phyloP scores from a whole-genome alignment of 257 asterid species.

The Paraleonurus japonicus region DNA sequence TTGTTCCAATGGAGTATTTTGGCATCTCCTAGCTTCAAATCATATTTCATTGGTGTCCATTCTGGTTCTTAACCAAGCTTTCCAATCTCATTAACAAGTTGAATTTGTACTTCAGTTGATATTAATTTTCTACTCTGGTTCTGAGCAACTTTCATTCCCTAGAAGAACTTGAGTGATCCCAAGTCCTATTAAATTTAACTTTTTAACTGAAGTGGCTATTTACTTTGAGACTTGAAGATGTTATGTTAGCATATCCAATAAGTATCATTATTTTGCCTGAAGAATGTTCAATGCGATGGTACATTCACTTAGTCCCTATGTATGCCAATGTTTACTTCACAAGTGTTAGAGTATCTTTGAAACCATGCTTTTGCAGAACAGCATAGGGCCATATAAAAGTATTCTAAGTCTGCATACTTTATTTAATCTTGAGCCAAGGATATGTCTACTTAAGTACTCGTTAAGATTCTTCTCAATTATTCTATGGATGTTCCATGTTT shows the following conservation, averaged over 20 bases:
- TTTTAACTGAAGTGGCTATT: neutral
- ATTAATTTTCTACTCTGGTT: neutral
- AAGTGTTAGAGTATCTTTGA: neutral
- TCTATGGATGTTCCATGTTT: slow-evolving; percentile 6
- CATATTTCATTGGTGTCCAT: neutral
- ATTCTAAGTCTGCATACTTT: neutral
- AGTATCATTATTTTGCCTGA: neutral
- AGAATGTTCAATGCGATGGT: neutral
- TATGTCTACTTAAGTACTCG: neutral
- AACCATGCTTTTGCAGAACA: neutral
- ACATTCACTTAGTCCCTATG: neutral
- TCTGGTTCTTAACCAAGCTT: neutral
- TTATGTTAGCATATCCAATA: neutral
- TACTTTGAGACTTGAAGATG: neutral
- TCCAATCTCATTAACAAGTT: neutral
- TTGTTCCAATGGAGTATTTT: neutral
- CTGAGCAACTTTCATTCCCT: neutral
- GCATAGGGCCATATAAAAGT: neutral
- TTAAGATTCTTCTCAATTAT: neutral
- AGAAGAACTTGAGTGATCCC: neutral
- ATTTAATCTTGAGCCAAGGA: neutral
- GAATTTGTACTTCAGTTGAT: neutral
- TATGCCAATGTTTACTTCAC: neutral
- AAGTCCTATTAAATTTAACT: neutral
- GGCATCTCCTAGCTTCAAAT: neutral